A percentile compares a stretch with the other conserved stretches of the same genome.
These are phyloP conservation scores for Rhynchospora breviuscula DNA, from an alignment of 176 grass and related monocot species.

Conservation along the genomic window DNA sequence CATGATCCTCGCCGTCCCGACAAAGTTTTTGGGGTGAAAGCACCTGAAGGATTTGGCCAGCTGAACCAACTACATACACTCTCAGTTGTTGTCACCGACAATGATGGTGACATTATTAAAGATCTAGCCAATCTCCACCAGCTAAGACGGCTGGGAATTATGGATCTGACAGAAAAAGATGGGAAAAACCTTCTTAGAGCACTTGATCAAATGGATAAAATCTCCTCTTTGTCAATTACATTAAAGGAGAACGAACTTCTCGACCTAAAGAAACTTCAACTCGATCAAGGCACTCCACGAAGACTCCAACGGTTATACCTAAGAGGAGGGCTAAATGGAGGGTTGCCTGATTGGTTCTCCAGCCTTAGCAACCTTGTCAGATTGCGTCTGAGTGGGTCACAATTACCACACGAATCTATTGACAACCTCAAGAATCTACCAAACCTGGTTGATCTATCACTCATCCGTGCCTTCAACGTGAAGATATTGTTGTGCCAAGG, in stretches of 20 bases:
- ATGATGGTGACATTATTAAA: conserved; percentile 15
- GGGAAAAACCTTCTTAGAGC: background rate
- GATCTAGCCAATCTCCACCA: conserved; percentile 8
- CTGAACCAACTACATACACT: conserved; percentile 13
- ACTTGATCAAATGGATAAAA: too few species aligned
- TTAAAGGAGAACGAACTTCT: too few species aligned
- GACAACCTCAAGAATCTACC: conserved; percentile 14
- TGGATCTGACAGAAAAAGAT: conserved; percentile 6
- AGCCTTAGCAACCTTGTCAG: conserved; percentile 13
- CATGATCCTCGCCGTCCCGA: too few species aligned
- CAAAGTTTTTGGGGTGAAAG: too few species aligned
- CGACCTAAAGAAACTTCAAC: too few species aligned
- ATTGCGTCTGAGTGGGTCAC: conserved; percentile 9
- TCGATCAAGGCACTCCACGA: too few species aligned
- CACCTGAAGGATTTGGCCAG: background rate
- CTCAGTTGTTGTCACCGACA: background rate
- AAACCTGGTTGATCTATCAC: background rate
- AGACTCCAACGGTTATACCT: background rate
- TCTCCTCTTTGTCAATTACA: too few species aligned
- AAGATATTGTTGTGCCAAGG: too few species aligned
- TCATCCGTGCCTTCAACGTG: too few species aligned
- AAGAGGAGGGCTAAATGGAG: background rate
- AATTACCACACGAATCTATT: conserved; percentile 11
- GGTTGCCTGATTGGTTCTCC: conserved; percentile 2
- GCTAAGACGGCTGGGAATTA: conserved; percentile 12